Evolutionary conservation across 2,329 filamentous ascomycete genomes (phyloP).

Genomic region (Colletotrichum salicis): DNA sequence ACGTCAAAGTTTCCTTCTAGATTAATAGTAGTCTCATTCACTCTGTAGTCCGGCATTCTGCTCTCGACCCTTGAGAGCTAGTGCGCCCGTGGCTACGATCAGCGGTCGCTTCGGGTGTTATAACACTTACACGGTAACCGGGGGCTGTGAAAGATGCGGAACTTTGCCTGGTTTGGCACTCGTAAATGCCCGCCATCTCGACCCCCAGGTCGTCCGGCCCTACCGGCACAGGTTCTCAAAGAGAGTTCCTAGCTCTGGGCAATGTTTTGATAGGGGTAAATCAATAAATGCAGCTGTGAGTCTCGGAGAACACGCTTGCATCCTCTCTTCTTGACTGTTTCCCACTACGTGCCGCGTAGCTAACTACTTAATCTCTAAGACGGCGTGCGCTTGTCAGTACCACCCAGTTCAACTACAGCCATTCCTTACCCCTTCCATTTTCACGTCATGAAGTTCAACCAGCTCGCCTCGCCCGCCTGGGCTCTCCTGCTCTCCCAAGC

Average conservation of each 20-base stretch:
- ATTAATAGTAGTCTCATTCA: neutral
- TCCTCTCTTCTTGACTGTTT: neutral
- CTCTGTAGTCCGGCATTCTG: neutral
- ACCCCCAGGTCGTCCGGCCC: neutral
- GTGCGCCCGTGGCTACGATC: neutral
- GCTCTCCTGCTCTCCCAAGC: neutral
- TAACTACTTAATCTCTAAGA: neutral
- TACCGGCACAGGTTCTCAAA: neutral
- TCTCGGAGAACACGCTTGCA: neutral
- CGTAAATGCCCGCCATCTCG: neutral
- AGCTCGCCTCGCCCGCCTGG: slow-evolving; percentile 13
- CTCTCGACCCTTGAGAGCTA: neutral
- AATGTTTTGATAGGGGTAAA: neutral
- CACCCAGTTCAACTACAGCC: neutral
- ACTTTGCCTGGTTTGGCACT: neutral
- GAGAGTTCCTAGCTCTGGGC: neutral
- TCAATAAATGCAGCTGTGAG: neutral
- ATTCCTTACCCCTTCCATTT: neutral
- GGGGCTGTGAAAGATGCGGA: neutral
- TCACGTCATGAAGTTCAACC: slow-evolving; percentile 18
- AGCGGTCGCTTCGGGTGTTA: neutral
- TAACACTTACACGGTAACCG: neutral
- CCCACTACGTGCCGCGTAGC: neutral
- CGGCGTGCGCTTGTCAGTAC: neutral
- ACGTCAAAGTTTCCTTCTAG: neutral